Base-by-base conservation (phyloP, 163 green algal species). In the Scenedesmus sp. region DNA sequence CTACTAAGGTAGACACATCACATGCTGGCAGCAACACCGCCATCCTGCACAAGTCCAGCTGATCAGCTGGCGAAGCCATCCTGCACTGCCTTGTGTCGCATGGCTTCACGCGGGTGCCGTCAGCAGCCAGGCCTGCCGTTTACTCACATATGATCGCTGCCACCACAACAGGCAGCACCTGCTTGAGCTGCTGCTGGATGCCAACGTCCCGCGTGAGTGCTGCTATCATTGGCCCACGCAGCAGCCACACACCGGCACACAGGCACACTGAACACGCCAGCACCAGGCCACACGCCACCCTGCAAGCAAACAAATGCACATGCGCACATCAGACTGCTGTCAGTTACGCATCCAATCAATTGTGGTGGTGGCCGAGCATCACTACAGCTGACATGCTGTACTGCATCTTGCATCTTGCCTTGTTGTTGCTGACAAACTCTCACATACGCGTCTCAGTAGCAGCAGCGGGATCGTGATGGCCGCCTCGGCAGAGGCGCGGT, bases 71-170 rank as follows among this genome's bases (percentile, higher is more conserved):
- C 16, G 35, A 30, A 22, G 26, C 72, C n/a, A n/a, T n/a, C 72
- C 6, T 26, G 13, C 6, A 33, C 6, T 82, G 22, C 12, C 18
- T 12, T 33, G 35, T 33, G 37, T 30, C 22, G 7, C 10, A n/a
- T 44, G n/a, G 26, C 4, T 43, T 18, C 26, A 43, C 4, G 26
- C 42, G 13, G 68, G 68, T 79, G 30, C 24, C 5, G n/a, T n/a
- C 35, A 49, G 16, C 12, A 46, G 0, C 12, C 6, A 49, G 9
- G 10, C 16, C 35, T 15, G 15, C 35, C 35, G 15, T 9, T 13
- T 35, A 83, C 85, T 89, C 70, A 89, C 85, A 89, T 37, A 89
- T 53, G 68, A 89, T 89, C 22, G 61, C 68, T 33, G 85, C 85
- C 43, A 89, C 85, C 85, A 89, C 85, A 9, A 84, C 68, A 51